Evolutionary conservation across 192 early-diverging fungal genomes (phyloP).

Genomic region (Coemansia biformis): DNA sequence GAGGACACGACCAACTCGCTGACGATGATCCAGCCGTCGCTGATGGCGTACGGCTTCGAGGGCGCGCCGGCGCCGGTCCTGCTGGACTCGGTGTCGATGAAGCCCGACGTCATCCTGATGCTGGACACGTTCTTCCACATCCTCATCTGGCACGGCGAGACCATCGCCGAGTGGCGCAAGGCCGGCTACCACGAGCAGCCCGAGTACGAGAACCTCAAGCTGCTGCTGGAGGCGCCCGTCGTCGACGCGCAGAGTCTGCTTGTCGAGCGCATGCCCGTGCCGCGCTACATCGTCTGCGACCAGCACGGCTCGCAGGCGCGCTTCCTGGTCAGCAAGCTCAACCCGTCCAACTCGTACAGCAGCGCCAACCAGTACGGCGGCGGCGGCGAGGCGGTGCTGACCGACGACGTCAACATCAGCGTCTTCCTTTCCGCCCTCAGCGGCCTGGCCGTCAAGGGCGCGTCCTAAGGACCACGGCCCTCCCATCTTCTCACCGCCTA

Average conservation of each 20-base stretch:
- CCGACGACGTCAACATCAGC: constrained; percentile 96
- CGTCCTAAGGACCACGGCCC: constrained; percentile 13
- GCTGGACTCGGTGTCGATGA: constrained; percentile 97
- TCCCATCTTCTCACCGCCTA: not conserved
- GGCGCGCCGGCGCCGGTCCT: constrained; percentile 83
- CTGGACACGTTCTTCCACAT: constrained; percentile 99
- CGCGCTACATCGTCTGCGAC: constrained; percentile 96
- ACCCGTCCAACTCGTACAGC: constrained; percentile 93
- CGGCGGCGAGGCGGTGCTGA: constrained; percentile 92
- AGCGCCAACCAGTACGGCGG: constrained; percentile 66
- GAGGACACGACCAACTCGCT: constrained; percentile 97
- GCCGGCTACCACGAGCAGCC: constrained; percentile 93
- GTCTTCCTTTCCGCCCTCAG: constrained; percentile 90
- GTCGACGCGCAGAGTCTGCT: constrained; percentile 88
- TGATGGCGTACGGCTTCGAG: constrained; percentile 89
- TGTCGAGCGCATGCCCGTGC: constrained; percentile 93
- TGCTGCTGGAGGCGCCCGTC: constrained; percentile 84
- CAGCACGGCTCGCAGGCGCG: constrained; percentile 95
- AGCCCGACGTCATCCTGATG: constrained; percentile 85
- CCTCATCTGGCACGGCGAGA: constrained; percentile 98
- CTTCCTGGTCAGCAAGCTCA: constrained; percentile 96
- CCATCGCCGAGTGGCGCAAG: constrained; percentile 94
- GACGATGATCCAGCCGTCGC: constrained; percentile 98
- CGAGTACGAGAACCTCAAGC: constrained; percentile 91
- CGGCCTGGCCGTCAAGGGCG: constrained; percentile 49